Percentiles rank a stretch among this genome's conserved stretches.
Conservation (phyloP, 2,329 filamentous ascomycete genomes). For the Zymoseptoria crescenta region DNA sequence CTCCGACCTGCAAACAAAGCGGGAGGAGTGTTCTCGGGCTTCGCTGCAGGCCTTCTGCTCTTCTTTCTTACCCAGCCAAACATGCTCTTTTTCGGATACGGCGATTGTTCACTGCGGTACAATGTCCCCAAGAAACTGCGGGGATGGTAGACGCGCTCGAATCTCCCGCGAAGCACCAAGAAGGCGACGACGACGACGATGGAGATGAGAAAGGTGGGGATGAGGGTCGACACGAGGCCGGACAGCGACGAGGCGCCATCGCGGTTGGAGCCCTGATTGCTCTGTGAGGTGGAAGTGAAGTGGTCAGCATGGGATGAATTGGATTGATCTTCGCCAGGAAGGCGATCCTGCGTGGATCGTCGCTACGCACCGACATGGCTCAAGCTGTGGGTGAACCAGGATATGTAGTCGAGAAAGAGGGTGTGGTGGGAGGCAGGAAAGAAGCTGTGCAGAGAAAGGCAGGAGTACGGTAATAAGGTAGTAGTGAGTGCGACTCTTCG, state of each 20-base stretch:
- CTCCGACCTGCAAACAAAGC: too few species aligned
- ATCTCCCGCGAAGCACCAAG: constrained; percentile 38
- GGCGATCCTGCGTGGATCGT: neutral
- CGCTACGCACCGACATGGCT: neutral
- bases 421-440: neutral
- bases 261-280: constrained; percentile 6
- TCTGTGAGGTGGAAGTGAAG: neutral
- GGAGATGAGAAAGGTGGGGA: constrained; percentile 40
- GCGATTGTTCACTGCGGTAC: constrained; percentile 36
- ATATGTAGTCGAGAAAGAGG: neutral
- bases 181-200: constrained; percentile 39
- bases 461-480: too few species aligned
- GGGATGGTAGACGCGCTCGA: constrained; percentile 33
- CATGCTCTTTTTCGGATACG: constrained; percentile 37
- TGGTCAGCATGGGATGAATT: neutral
- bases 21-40: too few species aligned
- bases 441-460: neutral
- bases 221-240: constrained; percentile 41
- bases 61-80: constrained; percentile 43
- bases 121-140: constrained; percentile 21
- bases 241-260: constrained; percentile 38
- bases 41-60: too few species aligned
- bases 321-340: neutral
- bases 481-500: too few species aligned
- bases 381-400: too few species aligned